Evolutionary conservation across 2,329 filamentous ascomycete species (phyloP).

Genomic region (Rhytidhysteron rufulum): DNA sequence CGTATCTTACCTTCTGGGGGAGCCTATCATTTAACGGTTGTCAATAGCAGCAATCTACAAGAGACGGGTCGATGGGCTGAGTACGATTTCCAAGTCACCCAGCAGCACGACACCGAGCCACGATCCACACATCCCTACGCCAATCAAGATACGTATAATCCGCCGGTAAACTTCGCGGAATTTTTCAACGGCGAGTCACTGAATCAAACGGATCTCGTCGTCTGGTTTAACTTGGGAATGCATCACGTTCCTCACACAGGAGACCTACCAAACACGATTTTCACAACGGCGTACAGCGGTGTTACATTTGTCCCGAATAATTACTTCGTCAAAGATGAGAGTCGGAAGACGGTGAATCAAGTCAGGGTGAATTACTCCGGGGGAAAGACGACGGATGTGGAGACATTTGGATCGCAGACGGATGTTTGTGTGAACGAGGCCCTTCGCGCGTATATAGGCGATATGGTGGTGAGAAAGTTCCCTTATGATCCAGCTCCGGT

Average conservation of each 20-base stretch:
- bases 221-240: slow-evolving; percentile 52
- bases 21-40: slow-evolving; percentile 42
- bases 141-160: slow-evolving; percentile 43
- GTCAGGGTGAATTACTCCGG: slow-evolving; percentile 37
- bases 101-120: slow-evolving; percentile 53
- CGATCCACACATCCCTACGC: slow-evolving; percentile 45
- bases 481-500: too few relatives aligned
- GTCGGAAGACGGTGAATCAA: slow-evolving; percentile 35
- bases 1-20: slow-evolving; percentile 28
- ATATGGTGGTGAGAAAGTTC: slow-evolving; percentile 34
- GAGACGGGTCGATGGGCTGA: slow-evolving; percentile 49
- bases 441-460: slow-evolving; percentile 28
- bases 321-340: slow-evolving; percentile 37
- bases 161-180: slow-evolving; percentile 49
- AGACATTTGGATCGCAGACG: slow-evolving; percentile 31
- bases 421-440: slow-evolving; percentile 23
- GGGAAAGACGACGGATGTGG: slow-evolving; percentile 23
- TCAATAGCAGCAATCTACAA: slow-evolving; percentile 45
- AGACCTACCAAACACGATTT: slow-evolving; percentile 51
- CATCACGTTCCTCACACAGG: slow-evolving; percentile 46
- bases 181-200: slow-evolving; percentile 48
- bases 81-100: slow-evolving; percentile 50
- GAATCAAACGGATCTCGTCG: slow-evolving; percentile 39
- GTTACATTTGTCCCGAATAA: slow-evolving; percentile 43
- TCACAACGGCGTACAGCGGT: slow-evolving; percentile 45